phyloP scores from a whole-genome alignment of 495 filamentous ascomycete genomes.

The Terfezia boudieri region DNA sequence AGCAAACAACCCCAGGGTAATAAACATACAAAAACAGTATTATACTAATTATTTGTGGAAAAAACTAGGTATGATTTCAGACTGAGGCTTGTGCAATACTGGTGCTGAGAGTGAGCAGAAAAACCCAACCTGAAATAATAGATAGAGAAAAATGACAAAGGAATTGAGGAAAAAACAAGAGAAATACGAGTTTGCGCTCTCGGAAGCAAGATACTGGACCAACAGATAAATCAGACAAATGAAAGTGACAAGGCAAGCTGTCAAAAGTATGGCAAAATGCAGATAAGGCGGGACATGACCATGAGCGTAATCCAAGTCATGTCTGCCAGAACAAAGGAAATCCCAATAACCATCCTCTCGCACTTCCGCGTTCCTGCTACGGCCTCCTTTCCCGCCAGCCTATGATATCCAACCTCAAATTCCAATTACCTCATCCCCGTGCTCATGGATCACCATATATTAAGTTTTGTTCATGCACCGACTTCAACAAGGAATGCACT shows the following conservation, averaged over 20 bases:
- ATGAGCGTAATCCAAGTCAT: not conserved
- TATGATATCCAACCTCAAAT: too few relatives aligned
- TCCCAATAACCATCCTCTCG: not conserved
- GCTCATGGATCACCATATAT: too few relatives aligned
- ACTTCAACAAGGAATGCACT: not conserved
- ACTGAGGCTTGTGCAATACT: slow-evolving; percentile 3
- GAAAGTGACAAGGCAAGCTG: not conserved
- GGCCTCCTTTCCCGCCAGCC: too few relatives aligned
- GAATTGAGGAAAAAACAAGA: not conserved
- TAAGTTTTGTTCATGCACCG: not conserved
- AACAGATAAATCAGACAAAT: not conserved
- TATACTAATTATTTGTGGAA: not conserved
- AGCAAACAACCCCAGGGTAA: too few relatives aligned
- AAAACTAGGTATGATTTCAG: slow-evolving; percentile 5
- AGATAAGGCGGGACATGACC: not conserved
- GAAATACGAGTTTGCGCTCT: not conserved
- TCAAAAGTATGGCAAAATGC: not conserved
- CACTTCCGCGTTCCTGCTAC: not conserved
- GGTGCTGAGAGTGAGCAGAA: not conserved
- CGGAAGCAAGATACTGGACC: not conserved
- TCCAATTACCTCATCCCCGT: too few relatives aligned
- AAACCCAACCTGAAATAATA: slow-evolving; percentile 2
- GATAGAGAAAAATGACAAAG: slow-evolving; percentile 3
- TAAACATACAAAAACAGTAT: not conserved
- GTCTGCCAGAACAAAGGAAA: not conserved